Base-by-base conservation (phyloP, 352 stramenopile species). In the Thraustotheca clavata region DNA sequence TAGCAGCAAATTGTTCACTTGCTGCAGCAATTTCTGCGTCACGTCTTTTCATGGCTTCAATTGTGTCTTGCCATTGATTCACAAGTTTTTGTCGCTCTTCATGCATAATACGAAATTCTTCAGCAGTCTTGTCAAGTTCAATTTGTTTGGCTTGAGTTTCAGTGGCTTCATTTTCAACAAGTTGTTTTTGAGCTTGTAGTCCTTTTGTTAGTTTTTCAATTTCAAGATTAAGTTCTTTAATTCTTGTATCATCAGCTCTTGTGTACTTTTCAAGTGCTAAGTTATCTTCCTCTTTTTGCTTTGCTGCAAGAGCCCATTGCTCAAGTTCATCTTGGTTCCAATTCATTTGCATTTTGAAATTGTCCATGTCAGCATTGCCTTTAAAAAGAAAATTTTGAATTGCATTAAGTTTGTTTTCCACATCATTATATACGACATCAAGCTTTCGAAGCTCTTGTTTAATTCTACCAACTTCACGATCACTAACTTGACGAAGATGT, bases 311-410 rank as follows among this genome's bases (percentile, higher is more conserved):
- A 6, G 91, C 83, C 95, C 95, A 98, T 76, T 98, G 93, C 75
- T 99, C 93, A 67, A 99, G 90, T 69, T 99, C 92, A 62, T 98
- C 94, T 69, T 98, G 95, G 73, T 98, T 99, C 90, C 91, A 98
- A 76, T 98, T 98, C 87, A 98, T 97, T 79, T 97, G 83, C 22
- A 97, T 75, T 72, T 97, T 98, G 67, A 98, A 97, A 60, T 88
- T 81, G 71, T 98, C 95, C 82, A 98, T 96, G 49, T 89, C 78
- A 50, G 98, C 91, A 60, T 97, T 97, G 32, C 87, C 89, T 35
- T 89, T 88, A 74, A 94, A 95, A 35, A 98, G 78, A 27, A 94
- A 89, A 36, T 85, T 94, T 69, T 98, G 90, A 24, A 96, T 74
- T 11, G 71, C 75, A 57, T 90, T 93, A 24, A 98, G 71, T 62